phyloP scores from a whole-genome alignment of 345 rosid genomes.

The Heritiera fomes region DNA sequence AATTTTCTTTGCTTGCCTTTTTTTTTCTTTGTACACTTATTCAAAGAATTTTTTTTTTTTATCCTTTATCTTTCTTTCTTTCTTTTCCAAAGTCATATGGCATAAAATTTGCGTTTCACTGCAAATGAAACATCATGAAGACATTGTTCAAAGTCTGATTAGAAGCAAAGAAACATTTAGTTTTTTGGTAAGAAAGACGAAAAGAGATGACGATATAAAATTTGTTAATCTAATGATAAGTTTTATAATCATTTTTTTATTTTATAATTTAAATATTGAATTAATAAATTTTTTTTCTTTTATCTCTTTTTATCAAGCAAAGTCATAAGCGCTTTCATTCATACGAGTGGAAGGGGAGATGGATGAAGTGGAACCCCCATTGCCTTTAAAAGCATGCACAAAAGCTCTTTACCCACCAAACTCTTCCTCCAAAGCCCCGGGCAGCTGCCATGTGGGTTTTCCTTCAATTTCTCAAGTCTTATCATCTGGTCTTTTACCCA shows the following conservation, averaged over 20 bases:
- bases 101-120: neutral
- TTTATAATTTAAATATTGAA: too few species aligned
- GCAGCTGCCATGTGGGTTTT: constrained; percentile 14
- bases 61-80: neutral
- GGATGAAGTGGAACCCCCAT: neutral
- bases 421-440: constrained; percentile 15
- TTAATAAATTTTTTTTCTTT: too few species aligned
- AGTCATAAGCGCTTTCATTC: neutral
- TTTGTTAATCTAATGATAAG: too few species aligned
- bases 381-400: constrained; percentile 20
- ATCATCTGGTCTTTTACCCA: neutral
- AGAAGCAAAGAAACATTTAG: constrained; percentile 12
- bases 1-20: too few species aligned
- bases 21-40: too few species aligned
- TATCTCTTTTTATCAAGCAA: too few species aligned
- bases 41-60: neutral
- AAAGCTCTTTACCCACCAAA: constrained; percentile 12
- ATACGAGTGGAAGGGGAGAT: neutral
- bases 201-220: too few species aligned
- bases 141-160: neutral
- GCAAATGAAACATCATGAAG: neutral
- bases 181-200: too few species aligned
- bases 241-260: too few species aligned
- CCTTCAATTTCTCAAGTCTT: neutral
- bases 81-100: neutral